phyloP scores from a whole-genome alignment of 148 eudicot genomes.

The Rhododendron ferrugineum region DNA sequence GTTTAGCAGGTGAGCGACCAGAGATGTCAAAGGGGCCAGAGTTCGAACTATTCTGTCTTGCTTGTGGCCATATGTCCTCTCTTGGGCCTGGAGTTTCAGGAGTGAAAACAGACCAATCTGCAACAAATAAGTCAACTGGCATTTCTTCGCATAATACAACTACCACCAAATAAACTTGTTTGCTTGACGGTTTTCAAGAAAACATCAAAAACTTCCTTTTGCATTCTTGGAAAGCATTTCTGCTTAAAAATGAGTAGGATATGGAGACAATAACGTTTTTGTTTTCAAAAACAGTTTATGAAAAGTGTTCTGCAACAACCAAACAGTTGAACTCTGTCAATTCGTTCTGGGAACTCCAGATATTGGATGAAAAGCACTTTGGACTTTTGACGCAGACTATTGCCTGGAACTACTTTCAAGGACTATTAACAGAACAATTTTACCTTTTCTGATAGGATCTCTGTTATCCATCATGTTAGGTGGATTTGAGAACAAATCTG shows the following conservation, averaged over 20 bases:
- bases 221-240: not conserved
- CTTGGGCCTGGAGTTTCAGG: slow-evolving; percentile 96
- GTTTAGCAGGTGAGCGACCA: slow-evolving; percentile 56
- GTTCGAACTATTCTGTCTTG: slow-evolving; percentile 63
- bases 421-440: slow-evolving; percentile 17
- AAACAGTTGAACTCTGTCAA: not conserved
- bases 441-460: slow-evolving; percentile 73
- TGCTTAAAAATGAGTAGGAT: not conserved
- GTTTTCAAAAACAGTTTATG: not conserved
- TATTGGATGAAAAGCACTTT: not conserved
- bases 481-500: slow-evolving; percentile 74
- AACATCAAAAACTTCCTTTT: not conserved
- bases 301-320: not conserved
- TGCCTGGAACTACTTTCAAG: not conserved
- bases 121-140: slow-evolving; percentile 71
- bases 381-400: not conserved
- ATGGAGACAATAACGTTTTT: not conserved
- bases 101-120: slow-evolving; percentile 82
- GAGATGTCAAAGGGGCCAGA: slow-evolving; percentile 69
- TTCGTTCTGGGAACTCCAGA: not conserved
- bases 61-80: slow-evolving; percentile 74
- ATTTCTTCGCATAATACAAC: slow-evolving; percentile 29
- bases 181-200: not conserved
- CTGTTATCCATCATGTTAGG: slow-evolving; percentile 65
- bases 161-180: not conserved